phyloP scores from a whole-genome alignment of 1,284 basidiomycete species.

The Fistulina hepatica region DNA sequence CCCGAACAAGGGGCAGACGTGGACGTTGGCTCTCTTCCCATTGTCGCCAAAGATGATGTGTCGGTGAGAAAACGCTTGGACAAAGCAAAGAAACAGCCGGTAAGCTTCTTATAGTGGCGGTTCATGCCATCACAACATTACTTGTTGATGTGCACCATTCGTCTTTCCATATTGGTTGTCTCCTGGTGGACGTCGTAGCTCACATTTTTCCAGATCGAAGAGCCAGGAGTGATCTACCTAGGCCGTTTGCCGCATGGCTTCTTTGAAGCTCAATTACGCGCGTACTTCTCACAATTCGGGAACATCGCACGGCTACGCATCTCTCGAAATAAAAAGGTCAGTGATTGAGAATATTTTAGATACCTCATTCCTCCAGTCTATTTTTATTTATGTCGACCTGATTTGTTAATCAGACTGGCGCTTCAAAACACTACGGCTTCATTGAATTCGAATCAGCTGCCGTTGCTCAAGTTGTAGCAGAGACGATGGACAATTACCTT shows the following conservation, averaged over 20 bases:
- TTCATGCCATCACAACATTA: conserved; percentile 6
- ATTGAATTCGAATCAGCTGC: conserved; percentile 86
- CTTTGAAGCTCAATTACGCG: conserved; percentile 88
- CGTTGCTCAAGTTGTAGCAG: conserved; percentile 91
- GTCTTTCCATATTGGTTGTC: conserved; percentile 8
- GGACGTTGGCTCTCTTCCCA: conserved; percentile 65
- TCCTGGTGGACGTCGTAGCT: too few relatives aligned
- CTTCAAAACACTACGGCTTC: conserved; percentile 95
- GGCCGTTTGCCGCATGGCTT: conserved; percentile 94
- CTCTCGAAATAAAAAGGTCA: conserved; percentile 87
- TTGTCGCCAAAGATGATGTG: conserved; percentile 76
- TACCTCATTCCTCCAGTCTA: not conserved
- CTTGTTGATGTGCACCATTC: conserved; percentile 3
- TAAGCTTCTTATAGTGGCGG: conserved; percentile 25
- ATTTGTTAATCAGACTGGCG: conserved; percentile 84
- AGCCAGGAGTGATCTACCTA: conserved; percentile 83
- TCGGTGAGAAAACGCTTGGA: conserved; percentile 72
- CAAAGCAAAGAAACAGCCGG: conserved; percentile 71
- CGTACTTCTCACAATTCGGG: conserved; percentile 95
- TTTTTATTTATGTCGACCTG: not conserved
- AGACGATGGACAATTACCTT: conserved; percentile 99
- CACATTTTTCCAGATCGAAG: too few relatives aligned
- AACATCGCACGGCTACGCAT: conserved; percentile 81
- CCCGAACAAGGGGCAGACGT: conserved; percentile 43
- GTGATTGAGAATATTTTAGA: conserved; percentile 5